A percentile compares a stretch with the other conserved stretches of the same genome.
phyloP scores from a whole-genome alignment of 805 yeast genomes.

The Wickerhamomyces mucosus region DNA sequence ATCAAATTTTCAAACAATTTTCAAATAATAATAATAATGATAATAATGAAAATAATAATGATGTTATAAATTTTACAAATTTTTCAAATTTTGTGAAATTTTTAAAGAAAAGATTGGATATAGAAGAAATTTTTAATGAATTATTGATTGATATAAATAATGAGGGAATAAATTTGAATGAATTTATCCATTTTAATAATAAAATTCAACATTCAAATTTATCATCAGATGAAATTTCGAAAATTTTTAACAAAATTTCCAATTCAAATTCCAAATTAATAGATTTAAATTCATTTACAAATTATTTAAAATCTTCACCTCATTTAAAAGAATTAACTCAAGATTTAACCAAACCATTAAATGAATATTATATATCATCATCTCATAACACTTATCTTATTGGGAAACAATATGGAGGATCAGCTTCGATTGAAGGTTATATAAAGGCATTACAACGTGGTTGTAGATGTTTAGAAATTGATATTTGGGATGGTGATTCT shows the following conservation, averaged over 20 bases:
- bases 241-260: slow-evolving; percentile 30
- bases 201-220: slow-evolving; percentile 38
- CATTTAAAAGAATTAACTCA: slow-evolving; percentile 14
- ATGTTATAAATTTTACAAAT: slow-evolving; percentile 55
- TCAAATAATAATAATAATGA: slow-evolving; percentile 7
- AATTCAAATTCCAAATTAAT: slow-evolving; percentile 3
- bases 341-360: slow-evolving; percentile 56
- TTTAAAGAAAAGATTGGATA: slow-evolving; percentile 58
- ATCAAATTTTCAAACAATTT: slow-evolving; percentile 32
- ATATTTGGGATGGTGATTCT: slow-evolving; percentile 80
- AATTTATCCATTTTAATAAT: slow-evolving; percentile 35
- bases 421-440: slow-evolving; percentile 84
- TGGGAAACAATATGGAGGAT: slow-evolving; percentile 84
- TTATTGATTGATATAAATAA: too few species aligned
- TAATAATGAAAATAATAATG: slow-evolving; percentile 41
- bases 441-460: slow-evolving; percentile 82
- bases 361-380: slow-evolving; percentile 82
- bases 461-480: slow-evolving; percentile 91
- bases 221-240: slow-evolving; percentile 20
- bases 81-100: slow-evolving; percentile 67
- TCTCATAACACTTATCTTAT: slow-evolving; percentile 89
- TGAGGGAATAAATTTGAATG: slow-evolving; percentile 18
- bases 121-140: slow-evolving; percentile 38
- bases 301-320: slow-evolving; percentile 23
- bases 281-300: slow-evolving; percentile 14